These are phyloP conservation scores for Nicotiana rustica DNA, from an alignment of 305 asterid species.

Conservation along the genomic window DNA sequence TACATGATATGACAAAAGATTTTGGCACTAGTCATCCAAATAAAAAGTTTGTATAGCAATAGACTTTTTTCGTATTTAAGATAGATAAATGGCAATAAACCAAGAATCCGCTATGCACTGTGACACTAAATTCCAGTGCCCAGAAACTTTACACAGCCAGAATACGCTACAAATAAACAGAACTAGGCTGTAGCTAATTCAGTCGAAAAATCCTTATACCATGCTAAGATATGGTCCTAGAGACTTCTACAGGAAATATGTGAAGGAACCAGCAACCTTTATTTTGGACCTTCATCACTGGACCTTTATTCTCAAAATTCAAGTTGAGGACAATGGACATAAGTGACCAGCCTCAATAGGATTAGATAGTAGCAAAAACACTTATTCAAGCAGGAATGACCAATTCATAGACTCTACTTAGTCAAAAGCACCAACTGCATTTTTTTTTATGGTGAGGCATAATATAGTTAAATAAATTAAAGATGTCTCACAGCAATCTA, in stretches of 20 bases:
- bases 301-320: neutral
- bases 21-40: constrained; percentile 18
- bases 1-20: constrained; percentile 23
- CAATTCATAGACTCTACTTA: neutral
- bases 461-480: too few species aligned
- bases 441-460: neutral
- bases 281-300: constrained; percentile 7
- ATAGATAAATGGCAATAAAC: constrained; percentile 14
- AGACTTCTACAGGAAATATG: constrained; percentile 14
- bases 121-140: constrained; percentile 18
- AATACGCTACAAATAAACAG: neutral
- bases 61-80: neutral
- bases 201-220: constrained; percentile 4
- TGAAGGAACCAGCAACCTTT: constrained; percentile 25
- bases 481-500: too few species aligned
- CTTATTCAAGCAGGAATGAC: neutral
- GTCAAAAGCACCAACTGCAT: constrained; percentile 12
- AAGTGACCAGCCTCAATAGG: neutral
- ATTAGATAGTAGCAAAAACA: neutral
- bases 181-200: neutral
- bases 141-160: neutral
- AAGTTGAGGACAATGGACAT: constrained; percentile 3
- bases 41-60: neutral
- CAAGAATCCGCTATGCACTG: neutral
- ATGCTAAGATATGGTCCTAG: neutral